A percentile compares a stretch with the other conserved stretches of the same genome.
Evolutionary conservation across 345 rosid genomes (phyloP).

Genomic region (Brassica incana): DNA sequence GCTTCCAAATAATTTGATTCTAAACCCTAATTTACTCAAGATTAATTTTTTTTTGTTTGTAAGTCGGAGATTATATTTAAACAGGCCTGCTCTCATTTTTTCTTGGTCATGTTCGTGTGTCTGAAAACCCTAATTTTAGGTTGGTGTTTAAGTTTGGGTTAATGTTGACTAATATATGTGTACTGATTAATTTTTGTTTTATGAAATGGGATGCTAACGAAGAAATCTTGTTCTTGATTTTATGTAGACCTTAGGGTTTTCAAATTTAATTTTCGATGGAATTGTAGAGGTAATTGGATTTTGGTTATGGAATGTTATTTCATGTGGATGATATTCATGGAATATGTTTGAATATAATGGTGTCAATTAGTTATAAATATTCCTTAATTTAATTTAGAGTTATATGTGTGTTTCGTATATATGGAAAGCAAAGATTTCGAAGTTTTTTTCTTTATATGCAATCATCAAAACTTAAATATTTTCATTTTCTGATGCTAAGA

Average conservation of each 20-base stretch:
- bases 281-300: conserved; percentile 17
- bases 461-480: background rate
- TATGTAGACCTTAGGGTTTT: conserved; percentile 50
- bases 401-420: conserved; percentile 9
- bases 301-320: conserved; percentile 45
- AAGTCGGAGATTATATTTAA: conserved; percentile 25
- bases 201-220: conserved; percentile 11
- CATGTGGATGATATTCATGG: too few species aligned
- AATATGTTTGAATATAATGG: conserved; percentile 7
- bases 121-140: conserved; percentile 55
- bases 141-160: conserved; percentile 21
- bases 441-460: conserved; percentile 6
- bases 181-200: conserved; percentile 14
- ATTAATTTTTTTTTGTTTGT: conserved; percentile 31
- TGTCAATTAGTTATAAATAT: background rate
- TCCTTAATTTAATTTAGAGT: conserved; percentile 1
- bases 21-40: conserved; percentile 52
- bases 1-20: conserved; percentile 34
- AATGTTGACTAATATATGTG: background rate
- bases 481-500: conserved; percentile 1
- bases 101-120: conserved; percentile 26
- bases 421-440: conserved; percentile 24
- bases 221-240: conserved; percentile 29
- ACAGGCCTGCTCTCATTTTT: conserved; percentile 28
- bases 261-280: background rate